These are phyloP conservation scores for Dictyostelium capitatum DNA, from an alignment of 78 protist genomes.

Conservation along the genomic window DNA sequence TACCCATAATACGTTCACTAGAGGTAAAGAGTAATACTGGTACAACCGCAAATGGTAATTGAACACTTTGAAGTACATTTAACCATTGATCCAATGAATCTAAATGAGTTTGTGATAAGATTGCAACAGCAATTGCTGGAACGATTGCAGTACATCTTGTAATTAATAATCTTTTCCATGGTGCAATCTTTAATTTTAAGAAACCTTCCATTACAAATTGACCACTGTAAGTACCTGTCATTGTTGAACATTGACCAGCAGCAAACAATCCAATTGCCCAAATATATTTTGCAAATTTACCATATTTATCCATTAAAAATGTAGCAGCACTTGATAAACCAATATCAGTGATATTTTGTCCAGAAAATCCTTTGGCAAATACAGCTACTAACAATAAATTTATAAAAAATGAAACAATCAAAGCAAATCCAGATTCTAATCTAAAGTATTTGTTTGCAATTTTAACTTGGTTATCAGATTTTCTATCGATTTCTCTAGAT, in stretches of 20 bases:
- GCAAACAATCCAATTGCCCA: constrained; percentile 91
- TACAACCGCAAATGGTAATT: constrained; percentile 90
- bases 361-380: constrained; percentile 59
- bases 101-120: constrained; percentile 19
- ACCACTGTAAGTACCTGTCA: constrained; percentile 93
- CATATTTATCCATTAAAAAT: constrained; percentile 62
- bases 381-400: constrained; percentile 87
- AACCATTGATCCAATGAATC: constrained; percentile 85
- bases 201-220: constrained; percentile 94
- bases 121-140: constrained; percentile 86
- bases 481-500: constrained; percentile 64
- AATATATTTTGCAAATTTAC: constrained; percentile 78
- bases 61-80: constrained; percentile 88
- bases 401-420: constrained; percentile 86
- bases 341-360: constrained; percentile 43
- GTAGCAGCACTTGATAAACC: constrained; percentile 75
- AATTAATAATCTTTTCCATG: constrained; percentile 88
- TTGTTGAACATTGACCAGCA: constrained; percentile 92
- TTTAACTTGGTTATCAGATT: constrained; percentile 4
- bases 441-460: constrained; percentile 83
- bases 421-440: constrained; percentile 82
- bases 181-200: constrained; percentile 73
- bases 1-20: constrained; percentile 51
- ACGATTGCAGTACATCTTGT: constrained; percentile 89
- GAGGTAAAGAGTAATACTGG: constrained; percentile 73